Evolutionary conservation across 2,329 filamentous ascomycete species (phyloP).

Genomic region (Cladophialophora psammophila): DNA sequence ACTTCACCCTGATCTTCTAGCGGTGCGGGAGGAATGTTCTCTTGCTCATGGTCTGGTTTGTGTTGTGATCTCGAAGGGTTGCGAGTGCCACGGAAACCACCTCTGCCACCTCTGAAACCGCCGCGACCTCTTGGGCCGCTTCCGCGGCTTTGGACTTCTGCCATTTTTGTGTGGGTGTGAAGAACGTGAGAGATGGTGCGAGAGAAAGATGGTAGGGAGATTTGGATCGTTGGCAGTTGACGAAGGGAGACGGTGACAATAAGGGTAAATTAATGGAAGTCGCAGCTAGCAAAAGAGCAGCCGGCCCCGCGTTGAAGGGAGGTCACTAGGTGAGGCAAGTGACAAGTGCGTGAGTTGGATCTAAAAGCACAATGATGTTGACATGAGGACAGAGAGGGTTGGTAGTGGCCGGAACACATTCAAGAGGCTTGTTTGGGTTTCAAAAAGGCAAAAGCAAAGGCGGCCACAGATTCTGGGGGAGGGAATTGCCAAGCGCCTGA

Average conservation of each 20-base stretch:
- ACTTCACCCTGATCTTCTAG: constrained; percentile 88
- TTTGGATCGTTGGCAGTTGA: constrained; percentile 25
- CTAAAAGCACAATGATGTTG: constrained; percentile 31
- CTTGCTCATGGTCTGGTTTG: constrained; percentile 76
- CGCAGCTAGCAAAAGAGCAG: constrained; percentile 30
- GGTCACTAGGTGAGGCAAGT: constrained; percentile 25
- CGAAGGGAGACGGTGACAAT: constrained; percentile 14
- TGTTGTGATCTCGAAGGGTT: constrained; percentile 55
- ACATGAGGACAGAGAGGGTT: constrained; percentile 25
- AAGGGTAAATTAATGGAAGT: constrained; percentile 38
- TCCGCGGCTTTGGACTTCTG: constrained; percentile 88
- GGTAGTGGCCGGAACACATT: constrained; percentile 24
- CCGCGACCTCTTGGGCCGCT: constrained; percentile 63
- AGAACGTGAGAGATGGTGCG: constrained; percentile 35
- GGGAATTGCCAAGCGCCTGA: constrained; percentile 22
- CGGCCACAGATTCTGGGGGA: constrained; percentile 24
- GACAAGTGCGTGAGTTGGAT: constrained; percentile 18
- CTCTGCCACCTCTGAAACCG: constrained; percentile 60
- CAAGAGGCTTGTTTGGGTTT: constrained; percentile 22
- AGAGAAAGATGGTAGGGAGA: constrained; percentile 13
- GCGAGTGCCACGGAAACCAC: constrained; percentile 82
- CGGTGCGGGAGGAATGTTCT: constrained; percentile 65
- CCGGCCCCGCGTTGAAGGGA: constrained; percentile 27
- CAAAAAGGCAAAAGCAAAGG: constrained; percentile 20
- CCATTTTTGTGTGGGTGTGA: constrained; percentile 70